A percentile compares a stretch with the other conserved stretches of the same genome.
Evolutionary conservation across 768 basidiomycete species (phyloP).

Genomic region (Floccularia luteovirens): DNA sequence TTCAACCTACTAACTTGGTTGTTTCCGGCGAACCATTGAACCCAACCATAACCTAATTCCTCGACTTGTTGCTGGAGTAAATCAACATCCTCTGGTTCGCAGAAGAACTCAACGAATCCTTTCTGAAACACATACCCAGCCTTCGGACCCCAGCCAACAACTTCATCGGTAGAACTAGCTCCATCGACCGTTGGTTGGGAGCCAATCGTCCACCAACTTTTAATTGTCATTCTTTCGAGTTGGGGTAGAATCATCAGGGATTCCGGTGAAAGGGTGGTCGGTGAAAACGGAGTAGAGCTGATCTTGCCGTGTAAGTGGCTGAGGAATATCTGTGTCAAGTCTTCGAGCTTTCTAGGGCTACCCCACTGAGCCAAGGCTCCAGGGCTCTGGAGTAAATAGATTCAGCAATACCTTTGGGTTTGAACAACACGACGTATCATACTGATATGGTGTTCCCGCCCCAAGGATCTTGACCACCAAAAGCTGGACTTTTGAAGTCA

Average conservation of each 20-base stretch:
- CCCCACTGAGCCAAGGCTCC: constrained; percentile 73
- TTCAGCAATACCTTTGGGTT: background rate
- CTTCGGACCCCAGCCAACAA: constrained; percentile 90
- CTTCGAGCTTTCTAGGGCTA: constrained; percentile 49
- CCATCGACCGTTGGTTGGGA: constrained; percentile 94
- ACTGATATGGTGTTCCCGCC: constrained; percentile 61
- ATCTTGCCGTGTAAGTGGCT: constrained; percentile 71
- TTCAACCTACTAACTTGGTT: constrained; percentile 41
- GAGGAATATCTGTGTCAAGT: constrained; percentile 76
- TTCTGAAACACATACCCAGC: constrained; percentile 97
- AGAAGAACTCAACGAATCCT: constrained; percentile 96
- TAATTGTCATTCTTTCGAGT: constrained; percentile 66
- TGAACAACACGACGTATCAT: constrained; percentile 9
- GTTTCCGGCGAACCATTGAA: constrained; percentile 87
- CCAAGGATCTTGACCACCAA: constrained; percentile 76
- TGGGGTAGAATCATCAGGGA: constrained; percentile 74
- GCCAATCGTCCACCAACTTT: constrained; percentile 93
- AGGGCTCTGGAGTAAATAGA: constrained; percentile 34
- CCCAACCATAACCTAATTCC: constrained; percentile 49
- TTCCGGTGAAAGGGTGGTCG: constrained; percentile 73
- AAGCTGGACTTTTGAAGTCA: constrained; percentile 95
- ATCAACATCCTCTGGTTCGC: constrained; percentile 47
- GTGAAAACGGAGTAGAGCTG: constrained; percentile 82
- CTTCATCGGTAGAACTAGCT: constrained; percentile 58
- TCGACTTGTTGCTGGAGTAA: constrained; percentile 50